Percentiles rank a stretch among this genome's conserved stretches.
Evolutionary conservation across 345 rosid species (phyloP).

Genomic region (Moringa oleifera): DNA sequence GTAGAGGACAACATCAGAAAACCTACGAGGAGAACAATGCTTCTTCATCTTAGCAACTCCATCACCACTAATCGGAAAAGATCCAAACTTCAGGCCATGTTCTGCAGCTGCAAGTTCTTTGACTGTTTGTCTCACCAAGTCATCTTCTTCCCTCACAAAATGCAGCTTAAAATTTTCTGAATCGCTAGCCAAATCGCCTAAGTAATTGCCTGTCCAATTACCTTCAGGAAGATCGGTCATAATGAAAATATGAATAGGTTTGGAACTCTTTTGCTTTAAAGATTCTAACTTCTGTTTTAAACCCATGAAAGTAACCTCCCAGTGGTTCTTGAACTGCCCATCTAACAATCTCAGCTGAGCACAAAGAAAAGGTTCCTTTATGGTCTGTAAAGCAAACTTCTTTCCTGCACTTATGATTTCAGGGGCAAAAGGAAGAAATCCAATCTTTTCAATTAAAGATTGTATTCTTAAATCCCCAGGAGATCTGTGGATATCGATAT

Average conservation of each 20-base stretch:
- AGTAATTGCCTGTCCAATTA: conserved; percentile 78
- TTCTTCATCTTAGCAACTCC: conserved; percentile 27
- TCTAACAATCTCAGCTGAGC: conserved; percentile 89
- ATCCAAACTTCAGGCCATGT: conserved; percentile 47
- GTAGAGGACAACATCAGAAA: conserved; percentile 57
- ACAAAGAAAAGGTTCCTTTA: conserved; percentile 72
- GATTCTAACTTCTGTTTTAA: conserved; percentile 64
- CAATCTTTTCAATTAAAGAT: conserved; percentile 50
- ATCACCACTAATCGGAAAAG: conserved; percentile 23
- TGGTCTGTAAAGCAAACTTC: conserved; percentile 44
- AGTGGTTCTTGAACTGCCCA: conserved; percentile 93
- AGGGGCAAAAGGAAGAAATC: conserved; percentile 71
- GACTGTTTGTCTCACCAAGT: conserved; percentile 41
- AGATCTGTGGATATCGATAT: conserved; percentile 54
- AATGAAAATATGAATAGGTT: conserved; percentile 50
- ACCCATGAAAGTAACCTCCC: conserved; percentile 59
- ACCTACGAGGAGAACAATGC: conserved; percentile 35
- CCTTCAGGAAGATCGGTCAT: conserved; percentile 91
- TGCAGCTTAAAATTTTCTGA: conserved; percentile 45
- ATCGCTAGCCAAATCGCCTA: conserved; percentile 65
- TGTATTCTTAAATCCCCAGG: conserved; percentile 40
- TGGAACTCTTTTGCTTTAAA: conserved; percentile 32
- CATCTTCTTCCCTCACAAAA: conserved; percentile 52
- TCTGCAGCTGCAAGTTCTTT: conserved; percentile 38
- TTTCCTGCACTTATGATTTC: conserved; percentile 61